Evolutionary conservation across 441 rosid genomes (phyloP), one percentile per base, ranked within the genome.

Genomic region (Omphalea diandra): DNA sequence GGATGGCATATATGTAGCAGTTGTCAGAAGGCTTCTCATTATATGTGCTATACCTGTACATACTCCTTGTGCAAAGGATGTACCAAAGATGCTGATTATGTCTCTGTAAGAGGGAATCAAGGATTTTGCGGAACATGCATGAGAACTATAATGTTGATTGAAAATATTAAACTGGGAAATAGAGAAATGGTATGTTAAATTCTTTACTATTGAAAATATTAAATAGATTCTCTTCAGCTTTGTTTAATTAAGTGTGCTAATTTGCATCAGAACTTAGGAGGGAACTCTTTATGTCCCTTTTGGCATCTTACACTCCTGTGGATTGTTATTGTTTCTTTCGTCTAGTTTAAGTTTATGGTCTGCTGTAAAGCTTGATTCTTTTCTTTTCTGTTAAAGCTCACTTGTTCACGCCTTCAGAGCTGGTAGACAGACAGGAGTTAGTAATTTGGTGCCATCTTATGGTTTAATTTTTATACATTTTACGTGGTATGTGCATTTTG

Each of bases 1-100:
- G 98, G 99, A 59, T 96, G 99, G 98, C 99, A 96, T 70, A 88
- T 94, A 67, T 96, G 99, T 75, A 89, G 91, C 74, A 79, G 80
- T 68, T 96, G 99, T 78, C 92, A 86, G 80, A 94, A 84, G 83
- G 86, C 91, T 76, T 88, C 98, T 2, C 77, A 84, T 84, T 88
- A 85, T 78, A 83, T 91, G 97, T 96, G 99, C 83, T 94, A 96
- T 75, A 96, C 99, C 24, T 96, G 99, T 84, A 90, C 99, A 0
- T 94, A 87, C 86, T 94, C 99, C 54, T 79, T 86, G 70, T 96
- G 99, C 83, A 96, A 96, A 80, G 89, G 86, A 73, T 96, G 99
- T 76, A 86, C 88, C 41, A 87, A 83, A 82, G 93, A 81, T 82
- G 97, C 98, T 61, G 98, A 94, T 85, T 94, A 87, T 41, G 83